A percentile compares a stretch with the other conserved stretches of the same genome.
Evolutionary conservation across 2,329 filamentous ascomycete species (phyloP).

Genomic region (Fulvia fulva): DNA sequence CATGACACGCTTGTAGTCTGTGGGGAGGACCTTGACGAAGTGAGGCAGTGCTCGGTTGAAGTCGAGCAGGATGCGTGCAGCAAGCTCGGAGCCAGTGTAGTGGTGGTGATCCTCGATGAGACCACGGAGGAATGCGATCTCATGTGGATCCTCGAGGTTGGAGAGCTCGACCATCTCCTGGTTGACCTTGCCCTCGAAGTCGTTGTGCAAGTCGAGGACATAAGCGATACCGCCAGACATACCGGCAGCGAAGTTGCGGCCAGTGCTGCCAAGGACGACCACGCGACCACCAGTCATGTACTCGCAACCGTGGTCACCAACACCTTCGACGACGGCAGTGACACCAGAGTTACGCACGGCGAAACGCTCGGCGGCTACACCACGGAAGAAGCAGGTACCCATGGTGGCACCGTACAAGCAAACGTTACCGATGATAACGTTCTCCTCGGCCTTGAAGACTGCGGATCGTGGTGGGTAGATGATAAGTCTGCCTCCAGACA

Average conservation of each 20-base stretch:
- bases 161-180: constrained; percentile 95
- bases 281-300: constrained; percentile 98
- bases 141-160: constrained; percentile 74
- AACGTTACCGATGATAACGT: constrained; percentile 87
- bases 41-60: constrained; percentile 86
- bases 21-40: constrained; percentile 89
- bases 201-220: constrained; percentile 80
- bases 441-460: constrained; percentile 94
- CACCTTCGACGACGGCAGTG: constrained; percentile 91
- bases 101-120: constrained; percentile 96
- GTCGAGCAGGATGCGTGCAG: constrained; percentile 88
- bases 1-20: constrained; percentile 93
- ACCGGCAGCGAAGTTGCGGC: constrained; percentile 94
- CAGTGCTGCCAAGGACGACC: constrained; percentile 79
- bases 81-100: constrained; percentile 93
- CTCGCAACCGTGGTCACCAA: constrained; percentile 94
- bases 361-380: constrained; percentile 93
- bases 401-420: constrained; percentile 91
- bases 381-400: constrained; percentile 93
- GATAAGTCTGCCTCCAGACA: constrained; percentile 89
- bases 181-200: constrained; percentile 92
- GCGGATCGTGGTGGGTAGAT: constrained; percentile 87
- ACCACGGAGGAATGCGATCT: constrained; percentile 85
- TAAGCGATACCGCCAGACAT: constrained; percentile 99
- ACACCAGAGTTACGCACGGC: constrained; percentile 95